Percentiles rank a stretch among this genome's conserved stretches.
These are phyloP conservation scores for Eremothecium cymbalariae DNA, from an alignment of 1,139 yeast genomes.

Conservation along the genomic window DNA sequence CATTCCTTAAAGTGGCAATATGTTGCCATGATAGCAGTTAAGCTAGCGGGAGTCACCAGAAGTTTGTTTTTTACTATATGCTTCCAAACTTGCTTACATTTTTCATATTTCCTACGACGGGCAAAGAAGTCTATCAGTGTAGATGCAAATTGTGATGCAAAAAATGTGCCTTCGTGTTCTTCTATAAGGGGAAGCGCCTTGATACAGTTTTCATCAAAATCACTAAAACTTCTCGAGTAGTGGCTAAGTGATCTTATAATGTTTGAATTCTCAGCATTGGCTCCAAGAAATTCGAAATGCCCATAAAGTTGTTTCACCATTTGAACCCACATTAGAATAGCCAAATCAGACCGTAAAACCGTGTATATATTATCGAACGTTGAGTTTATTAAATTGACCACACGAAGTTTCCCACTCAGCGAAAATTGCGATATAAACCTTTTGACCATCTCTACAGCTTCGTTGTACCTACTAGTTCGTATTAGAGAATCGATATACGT, in stretches of 20 bases:
- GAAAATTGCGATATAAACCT: slow-evolving; percentile 21
- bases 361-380: slow-evolving; percentile 12
- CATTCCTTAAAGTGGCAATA: slow-evolving; percentile 19
- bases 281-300: slow-evolving; percentile 24
- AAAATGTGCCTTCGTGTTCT: slow-evolving; percentile 14
- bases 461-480: slow-evolving; percentile 8
- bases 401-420: slow-evolving; percentile 13
- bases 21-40: slow-evolving; percentile 23
- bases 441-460: slow-evolving; percentile 15
- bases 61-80: slow-evolving; percentile 17
- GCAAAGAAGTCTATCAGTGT: slow-evolving; percentile 20
- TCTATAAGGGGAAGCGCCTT: slow-evolving; percentile 7
- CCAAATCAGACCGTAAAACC: slow-evolving; percentile 9
- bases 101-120: slow-evolving; percentile 12
- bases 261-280: not conserved
- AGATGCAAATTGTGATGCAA: slow-evolving; percentile 23
- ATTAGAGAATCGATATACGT: slow-evolving; percentile 19
- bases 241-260: not conserved
- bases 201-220: not conserved
- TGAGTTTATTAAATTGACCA: slow-evolving; percentile 14
- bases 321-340: slow-evolving; percentile 20
- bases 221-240: not conserved
- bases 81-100: slow-evolving; percentile 21
- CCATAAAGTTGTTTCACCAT: slow-evolving; percentile 23
- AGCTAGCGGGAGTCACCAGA: slow-evolving; percentile 18